Conservation (phyloP, 106 monocot species). For the Hemerocallis citrina region DNA sequence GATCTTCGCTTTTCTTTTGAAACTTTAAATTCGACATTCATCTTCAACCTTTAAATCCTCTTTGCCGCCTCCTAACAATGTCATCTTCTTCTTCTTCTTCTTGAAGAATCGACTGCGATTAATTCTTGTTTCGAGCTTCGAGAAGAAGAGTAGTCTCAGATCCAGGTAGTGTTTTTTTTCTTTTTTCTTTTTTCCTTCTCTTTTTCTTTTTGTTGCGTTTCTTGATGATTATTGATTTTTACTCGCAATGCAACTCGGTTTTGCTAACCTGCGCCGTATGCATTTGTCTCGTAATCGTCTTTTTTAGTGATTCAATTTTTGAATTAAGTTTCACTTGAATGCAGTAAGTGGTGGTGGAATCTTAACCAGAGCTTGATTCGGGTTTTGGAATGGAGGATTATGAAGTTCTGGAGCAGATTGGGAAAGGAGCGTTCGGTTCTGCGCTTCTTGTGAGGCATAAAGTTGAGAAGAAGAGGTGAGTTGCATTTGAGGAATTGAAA, state of each 20-base stretch:
- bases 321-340: not conserved
- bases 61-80: slow-evolving; percentile 6
- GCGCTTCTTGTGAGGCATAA: slow-evolving; percentile 91
- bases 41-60: not conserved
- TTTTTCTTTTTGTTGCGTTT: not conserved
- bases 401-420: slow-evolving; percentile 98
- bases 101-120: not conserved
- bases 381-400: slow-evolving; percentile 74
- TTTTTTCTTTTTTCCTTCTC: not conserved
- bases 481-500: not conserved
- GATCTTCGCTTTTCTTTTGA: slow-evolving; percentile 5
- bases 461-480: slow-evolving; percentile 51
- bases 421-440: slow-evolving; percentile 96
- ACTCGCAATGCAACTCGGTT: not conserved
- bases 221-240: not conserved
- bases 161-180: not conserved
- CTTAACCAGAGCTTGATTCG: slow-evolving; percentile 6
- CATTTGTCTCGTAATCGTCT: not conserved
- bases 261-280: not conserved
- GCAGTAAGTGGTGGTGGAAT: not conserved
- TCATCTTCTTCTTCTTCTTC: not conserved
- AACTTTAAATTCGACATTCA: slow-evolving; percentile 1
- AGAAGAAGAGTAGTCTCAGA: not conserved
- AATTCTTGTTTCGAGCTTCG: not conserved
- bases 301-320: not conserved